Evolutionary conservation across 164 flowering plant species (phyloP), one percentile per base, ranked within the genome.

Genomic region (Akebia trifoliata): DNA sequence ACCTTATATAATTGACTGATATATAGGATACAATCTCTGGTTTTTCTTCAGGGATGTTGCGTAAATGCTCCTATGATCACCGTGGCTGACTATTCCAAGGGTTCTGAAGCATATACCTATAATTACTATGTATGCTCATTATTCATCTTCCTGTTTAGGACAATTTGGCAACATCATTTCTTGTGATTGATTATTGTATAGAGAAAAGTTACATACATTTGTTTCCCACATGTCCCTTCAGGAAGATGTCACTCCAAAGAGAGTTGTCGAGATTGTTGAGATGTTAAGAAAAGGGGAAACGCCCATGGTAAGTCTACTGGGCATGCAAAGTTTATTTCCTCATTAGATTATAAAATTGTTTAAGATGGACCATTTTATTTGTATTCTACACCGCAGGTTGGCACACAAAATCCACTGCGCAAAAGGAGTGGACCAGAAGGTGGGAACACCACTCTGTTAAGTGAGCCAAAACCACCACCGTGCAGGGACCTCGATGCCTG

Each of bases 61-160:
- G 99, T 94, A 47, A 94, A 94, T 81, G 99, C 99, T 74, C 99
- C 99, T 12, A 94, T 94, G 99, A 90, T 94, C 32, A 84, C 97
- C 2, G 96, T 94, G 38, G 99, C 95, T 28, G 99, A 94, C 72
- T 94, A 94, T 74, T 86, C 99, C 56, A 86, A 80, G 57, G 95
- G 97, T 53, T 94, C 99, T 32, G 97, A 90, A 78, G 97, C 93
- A 77, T 94, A 90, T 64, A 82, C 93, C 42, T 94, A 94, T 67
- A 84, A 94, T 62, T 94, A 94, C 68, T 86, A 74, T 69, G 99
- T 90, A 45, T 6, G 98, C 72, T 48, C 24, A n/a, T n/a, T 43
- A 1, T 47, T 14, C n/a, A 34, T 18, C 43, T 46, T 47, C 50
- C 20, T 15, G 25, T 39, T 54, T 25, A 56, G 7, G 14, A 14